phyloP scores from a whole-genome alignment of 108 stramenopile species.

The Conticribra guillardii region DNA sequence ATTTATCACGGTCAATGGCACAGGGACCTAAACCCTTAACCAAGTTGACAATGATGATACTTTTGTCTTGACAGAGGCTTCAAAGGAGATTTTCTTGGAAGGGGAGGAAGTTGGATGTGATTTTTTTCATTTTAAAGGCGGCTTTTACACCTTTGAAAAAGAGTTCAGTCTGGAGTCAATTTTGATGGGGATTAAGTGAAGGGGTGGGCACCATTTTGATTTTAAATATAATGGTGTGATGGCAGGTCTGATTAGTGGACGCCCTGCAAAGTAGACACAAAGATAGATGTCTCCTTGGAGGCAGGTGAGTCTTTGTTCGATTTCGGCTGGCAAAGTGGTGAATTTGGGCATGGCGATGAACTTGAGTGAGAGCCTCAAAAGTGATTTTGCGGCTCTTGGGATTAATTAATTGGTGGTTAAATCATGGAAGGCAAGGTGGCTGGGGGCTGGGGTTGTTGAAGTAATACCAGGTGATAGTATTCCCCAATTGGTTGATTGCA shows the following conservation, averaged over 20 bases:
- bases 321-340: no score
- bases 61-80: neutral
- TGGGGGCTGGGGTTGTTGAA: neutral
- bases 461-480: conserved; percentile 3
- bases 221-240: neutral
- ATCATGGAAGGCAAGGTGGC: conserved; percentile 30
- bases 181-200: neutral
- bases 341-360: conserved; percentile 30
- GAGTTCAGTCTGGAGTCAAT: neutral
- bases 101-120: neutral
- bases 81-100: neutral
- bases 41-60: neutral
- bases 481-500: conserved; percentile 7
- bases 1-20: neutral
- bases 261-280: conserved; percentile 1
- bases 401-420: conserved; percentile 6
- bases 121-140: neutral
- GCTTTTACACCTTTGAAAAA: neutral
- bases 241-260: neutral
- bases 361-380: conserved; percentile 17
- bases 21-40: conserved; percentile 6
- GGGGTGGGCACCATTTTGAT: neutral
- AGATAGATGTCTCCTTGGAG: no score
- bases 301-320: no score
- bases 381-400: neutral